Percentiles rank a stretch among this genome's conserved stretches.
Conservation (phyloP, 108 stramenopile species). For the Skeletonema potamos region DNA sequence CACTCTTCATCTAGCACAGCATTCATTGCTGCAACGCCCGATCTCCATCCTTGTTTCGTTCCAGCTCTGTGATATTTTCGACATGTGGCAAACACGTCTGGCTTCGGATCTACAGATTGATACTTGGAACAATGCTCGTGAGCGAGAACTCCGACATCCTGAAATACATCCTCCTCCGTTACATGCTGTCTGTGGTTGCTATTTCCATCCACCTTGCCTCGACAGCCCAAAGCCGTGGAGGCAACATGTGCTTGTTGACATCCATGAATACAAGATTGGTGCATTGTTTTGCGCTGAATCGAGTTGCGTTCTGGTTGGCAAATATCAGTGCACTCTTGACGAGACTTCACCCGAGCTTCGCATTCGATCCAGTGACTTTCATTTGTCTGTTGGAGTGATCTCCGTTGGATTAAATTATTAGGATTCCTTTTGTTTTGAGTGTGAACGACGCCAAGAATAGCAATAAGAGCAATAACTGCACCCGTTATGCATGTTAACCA, state of each 20-base stretch:
- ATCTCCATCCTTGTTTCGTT: slow-evolving; percentile 32
- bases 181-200: background rate
- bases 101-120: slow-evolving; percentile 36
- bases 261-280: slow-evolving; percentile 39
- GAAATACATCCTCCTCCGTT: slow-evolving; percentile 27
- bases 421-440: background rate
- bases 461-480: background rate
- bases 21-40: slow-evolving; percentile 26
- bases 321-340: slow-evolving; percentile 32
- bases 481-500: background rate
- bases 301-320: slow-evolving; percentile 43
- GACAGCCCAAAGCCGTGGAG: slow-evolving; percentile 33
- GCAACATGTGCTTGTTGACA: slow-evolving; percentile 41
- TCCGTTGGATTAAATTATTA: slow-evolving; percentile 1
- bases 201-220: slow-evolving; percentile 7
- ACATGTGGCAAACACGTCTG: slow-evolving; percentile 41
- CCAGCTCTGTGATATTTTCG: slow-evolving; percentile 44
- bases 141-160: slow-evolving; percentile 38
- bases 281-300: slow-evolving; percentile 48
- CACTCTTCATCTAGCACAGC: slow-evolving; percentile 38
- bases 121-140: slow-evolving; percentile 38
- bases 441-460: slow-evolving; percentile 4
- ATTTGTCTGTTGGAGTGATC: slow-evolving; percentile 16
- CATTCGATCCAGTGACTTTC: slow-evolving; percentile 32
- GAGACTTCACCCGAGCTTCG: slow-evolving; percentile 38